These are phyloP conservation scores for Rhizopogon rudus DNA, from an alignment of 768 basidiomycete species.

Conservation along the genomic window DNA sequence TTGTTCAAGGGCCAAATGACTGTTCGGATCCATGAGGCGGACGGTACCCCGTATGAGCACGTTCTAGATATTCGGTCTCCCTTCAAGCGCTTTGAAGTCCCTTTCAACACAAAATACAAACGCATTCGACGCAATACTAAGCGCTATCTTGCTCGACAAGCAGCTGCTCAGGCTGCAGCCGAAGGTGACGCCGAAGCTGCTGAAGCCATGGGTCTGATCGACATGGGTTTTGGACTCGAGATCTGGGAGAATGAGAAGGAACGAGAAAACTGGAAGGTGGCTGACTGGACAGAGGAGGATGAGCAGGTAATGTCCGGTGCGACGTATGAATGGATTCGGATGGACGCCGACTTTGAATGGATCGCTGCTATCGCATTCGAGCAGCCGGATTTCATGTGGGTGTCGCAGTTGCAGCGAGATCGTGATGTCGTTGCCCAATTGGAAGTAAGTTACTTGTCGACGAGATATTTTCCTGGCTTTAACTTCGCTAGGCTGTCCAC, in stretches of 20 bases:
- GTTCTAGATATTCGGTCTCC: conserved; percentile 84
- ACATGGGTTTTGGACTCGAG: conserved; percentile 90
- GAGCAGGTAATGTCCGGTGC: conserved; percentile 91
- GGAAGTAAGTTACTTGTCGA: conserved; percentile 55
- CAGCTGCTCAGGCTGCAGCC: conserved; percentile 88
- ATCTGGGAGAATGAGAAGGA: conserved; percentile 96
- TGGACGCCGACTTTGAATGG: conserved; percentile 99
- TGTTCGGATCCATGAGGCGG: conserved; percentile 97
- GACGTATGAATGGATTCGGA: conserved; percentile 98
- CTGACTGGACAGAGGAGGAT: conserved; percentile 97
- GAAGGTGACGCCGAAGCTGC: conserved; percentile 90
- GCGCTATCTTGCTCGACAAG: conserved; percentile 90
- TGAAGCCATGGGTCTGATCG: conserved; percentile 90
- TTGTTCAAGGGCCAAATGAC: conserved; percentile 86
- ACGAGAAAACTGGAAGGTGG: conserved; percentile 92
- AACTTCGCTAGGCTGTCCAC: conserved; percentile 73
- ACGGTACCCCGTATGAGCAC: conserved; percentile 98
- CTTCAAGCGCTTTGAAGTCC: conserved; percentile 95
- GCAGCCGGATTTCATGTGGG: conserved; percentile 99
- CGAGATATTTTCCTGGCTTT: conserved; percentile 1
- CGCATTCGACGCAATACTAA: conserved; percentile 94
- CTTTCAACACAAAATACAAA: conserved; percentile 98
- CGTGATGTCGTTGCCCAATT: conserved; percentile 96
- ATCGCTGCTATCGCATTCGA: conserved; percentile 89
- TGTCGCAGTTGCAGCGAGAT: conserved; percentile 91